Evolutionary conservation across 2,329 filamentous ascomycete species (phyloP).

Genomic region (Fusarium metavorans): DNA sequence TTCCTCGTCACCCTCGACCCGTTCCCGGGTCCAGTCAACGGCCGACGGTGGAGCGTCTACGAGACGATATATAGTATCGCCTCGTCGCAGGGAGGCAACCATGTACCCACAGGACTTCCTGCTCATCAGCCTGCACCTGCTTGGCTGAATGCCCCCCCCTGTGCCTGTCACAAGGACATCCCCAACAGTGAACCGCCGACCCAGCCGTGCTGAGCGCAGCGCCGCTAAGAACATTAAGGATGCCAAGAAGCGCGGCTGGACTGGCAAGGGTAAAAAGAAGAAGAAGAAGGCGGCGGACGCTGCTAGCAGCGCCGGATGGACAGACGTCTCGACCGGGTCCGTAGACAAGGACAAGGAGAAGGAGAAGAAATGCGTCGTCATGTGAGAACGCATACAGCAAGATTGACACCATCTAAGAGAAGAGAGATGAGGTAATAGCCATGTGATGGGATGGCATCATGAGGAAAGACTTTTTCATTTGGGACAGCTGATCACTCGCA

Average conservation of each 20-base stretch:
- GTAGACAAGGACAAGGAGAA: constrained; percentile 54
- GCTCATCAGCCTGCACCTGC: constrained; percentile 43
- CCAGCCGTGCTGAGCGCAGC: constrained; percentile 69
- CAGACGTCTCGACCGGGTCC: constrained; percentile 58
- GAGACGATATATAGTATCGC: constrained; percentile 65
- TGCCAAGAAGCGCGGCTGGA: constrained; percentile 70
- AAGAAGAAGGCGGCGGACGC: constrained; percentile 56
- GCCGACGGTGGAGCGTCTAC: constrained; percentile 64
- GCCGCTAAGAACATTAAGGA: constrained; percentile 73
- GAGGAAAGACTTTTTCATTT: constrained; percentile 7
- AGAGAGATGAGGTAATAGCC: constrained; percentile 14
- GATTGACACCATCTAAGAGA: constrained; percentile 6
- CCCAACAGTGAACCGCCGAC: constrained; percentile 59
- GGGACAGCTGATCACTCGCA: constrained; percentile 27
- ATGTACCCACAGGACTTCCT: constrained; percentile 11
- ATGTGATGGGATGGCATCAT: constrained; percentile 10
- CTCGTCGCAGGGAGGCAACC: constrained; percentile 36
- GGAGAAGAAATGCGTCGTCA: constrained; percentile 64
- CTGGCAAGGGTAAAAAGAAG: constrained; percentile 54
- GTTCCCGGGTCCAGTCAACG: constrained; percentile 48
- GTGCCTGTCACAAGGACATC: constrained; percentile 51
- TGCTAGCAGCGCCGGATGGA: constrained; percentile 64
- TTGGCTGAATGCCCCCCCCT: constrained; percentile 54
- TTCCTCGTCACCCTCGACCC: constrained; percentile 63
- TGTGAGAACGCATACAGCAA: constrained; percentile 53